A percentile compares a stretch with the other conserved stretches of the same genome.
These are phyloP conservation scores for Ophiostoma sp. DNA, from an alignment of 2,329 filamentous ascomycete genomes.

Conservation along the genomic window DNA sequence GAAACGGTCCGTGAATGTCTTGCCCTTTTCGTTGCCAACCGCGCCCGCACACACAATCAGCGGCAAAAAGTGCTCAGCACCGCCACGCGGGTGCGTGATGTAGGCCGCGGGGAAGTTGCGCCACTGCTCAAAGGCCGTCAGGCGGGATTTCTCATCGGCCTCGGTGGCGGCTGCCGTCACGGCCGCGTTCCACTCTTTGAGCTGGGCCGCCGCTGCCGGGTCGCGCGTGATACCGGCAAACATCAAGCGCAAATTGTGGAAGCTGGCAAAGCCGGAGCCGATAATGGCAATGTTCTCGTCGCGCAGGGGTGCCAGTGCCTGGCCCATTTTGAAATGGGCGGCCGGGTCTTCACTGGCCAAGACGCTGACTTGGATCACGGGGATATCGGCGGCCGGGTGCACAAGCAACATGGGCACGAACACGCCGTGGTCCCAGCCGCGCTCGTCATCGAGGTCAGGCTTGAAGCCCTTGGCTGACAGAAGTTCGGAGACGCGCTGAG, in stretches of 20 bases:
- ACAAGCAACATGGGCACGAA: slow-evolving; percentile 59
- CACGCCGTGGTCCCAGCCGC: slow-evolving; percentile 62
- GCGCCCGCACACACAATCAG: slow-evolving; percentile 57
- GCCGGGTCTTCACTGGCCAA: slow-evolving; percentile 52
- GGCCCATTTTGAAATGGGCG: slow-evolving; percentile 53
- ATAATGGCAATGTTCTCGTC: slow-evolving; percentile 53
- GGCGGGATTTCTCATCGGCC: slow-evolving; percentile 40
- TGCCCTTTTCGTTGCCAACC: slow-evolving; percentile 45
- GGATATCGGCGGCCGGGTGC: slow-evolving; percentile 52
- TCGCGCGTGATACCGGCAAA: slow-evolving; percentile 34
- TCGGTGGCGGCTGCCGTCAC: slow-evolving; percentile 45
- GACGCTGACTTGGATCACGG: slow-evolving; percentile 59
- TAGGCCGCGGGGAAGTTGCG: slow-evolving; percentile 49
- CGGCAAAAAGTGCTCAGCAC: slow-evolving; percentile 61
- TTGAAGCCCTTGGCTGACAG: slow-evolving; percentile 46
- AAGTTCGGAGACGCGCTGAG: slow-evolving; percentile 48
- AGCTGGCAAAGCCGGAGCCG: slow-evolving; percentile 60
- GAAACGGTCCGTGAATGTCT: slow-evolving; percentile 51
- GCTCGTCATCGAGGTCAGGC: slow-evolving; percentile 41
- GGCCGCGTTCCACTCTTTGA: slow-evolving; percentile 48
- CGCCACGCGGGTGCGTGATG: slow-evolving; percentile 54
- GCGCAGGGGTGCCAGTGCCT: slow-evolving; percentile 52
- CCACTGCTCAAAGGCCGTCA: slow-evolving; percentile 48
- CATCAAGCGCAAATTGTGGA: slow-evolving; percentile 57
- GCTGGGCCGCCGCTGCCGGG: slow-evolving; percentile 34